A percentile compares a stretch with the other conserved stretches of the same genome.
Conservation (phyloP, 176 grass and related monocot genomes). For the Cenchrus purpureus region DNA sequence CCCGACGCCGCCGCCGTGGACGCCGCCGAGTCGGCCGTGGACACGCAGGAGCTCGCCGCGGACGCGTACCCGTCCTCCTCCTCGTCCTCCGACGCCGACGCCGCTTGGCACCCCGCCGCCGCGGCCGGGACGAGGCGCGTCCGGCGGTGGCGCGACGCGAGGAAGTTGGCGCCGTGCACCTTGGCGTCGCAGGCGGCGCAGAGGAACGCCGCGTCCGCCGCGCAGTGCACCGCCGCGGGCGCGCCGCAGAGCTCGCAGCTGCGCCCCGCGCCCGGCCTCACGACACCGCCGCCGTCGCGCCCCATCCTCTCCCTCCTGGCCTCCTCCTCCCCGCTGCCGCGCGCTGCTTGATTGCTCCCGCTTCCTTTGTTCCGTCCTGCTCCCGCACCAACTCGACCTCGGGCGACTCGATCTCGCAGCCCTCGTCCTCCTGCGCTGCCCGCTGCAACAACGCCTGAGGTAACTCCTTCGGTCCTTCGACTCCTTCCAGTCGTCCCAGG, state of each 20-base stretch:
- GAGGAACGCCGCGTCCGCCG: conserved; percentile 70
- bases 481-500: not conserved
- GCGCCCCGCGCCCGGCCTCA: not conserved
- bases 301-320: conserved; percentile 10
- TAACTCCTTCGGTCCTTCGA: no score
- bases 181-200: conserved; percentile 70
- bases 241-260: conserved; percentile 62
- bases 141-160: conserved; percentile 76
- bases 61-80: conserved; percentile 8
- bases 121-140: conserved; percentile 11
- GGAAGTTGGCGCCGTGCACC: conserved; percentile 94
- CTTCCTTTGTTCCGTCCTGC: no score
- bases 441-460: not conserved
- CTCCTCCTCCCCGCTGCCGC: not conserved
- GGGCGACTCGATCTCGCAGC: no score
- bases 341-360: not conserved
- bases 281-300: not conserved
- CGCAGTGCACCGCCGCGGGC: conserved; percentile 73
- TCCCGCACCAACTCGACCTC: no score
- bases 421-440: not conserved
- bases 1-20: not conserved
- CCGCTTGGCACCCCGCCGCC: not conserved
- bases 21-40: conserved; percentile 51
- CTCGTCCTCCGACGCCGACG: not conserved
- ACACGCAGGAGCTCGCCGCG: conserved; percentile 11